phyloP scores from a whole-genome alignment of 2,329 filamentous ascomycete species.

The Hymenoscyphus linearis region DNA sequence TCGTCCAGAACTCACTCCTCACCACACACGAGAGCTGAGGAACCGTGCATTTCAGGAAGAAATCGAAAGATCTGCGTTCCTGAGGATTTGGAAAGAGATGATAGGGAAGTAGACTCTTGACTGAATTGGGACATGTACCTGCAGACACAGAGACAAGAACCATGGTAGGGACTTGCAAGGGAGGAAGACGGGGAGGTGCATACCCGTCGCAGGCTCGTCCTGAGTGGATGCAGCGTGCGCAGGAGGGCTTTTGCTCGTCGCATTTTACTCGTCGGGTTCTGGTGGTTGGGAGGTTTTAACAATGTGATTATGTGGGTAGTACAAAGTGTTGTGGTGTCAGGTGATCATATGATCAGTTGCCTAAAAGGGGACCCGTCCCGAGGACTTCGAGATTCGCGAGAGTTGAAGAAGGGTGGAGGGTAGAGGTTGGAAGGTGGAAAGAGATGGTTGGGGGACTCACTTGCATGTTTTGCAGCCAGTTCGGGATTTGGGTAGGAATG shows the following conservation, averaged over 20 bases:
- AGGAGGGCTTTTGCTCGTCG: conserved; percentile 23
- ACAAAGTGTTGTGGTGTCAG: background rate
- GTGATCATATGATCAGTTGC: background rate
- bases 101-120: conserved; percentile 8
- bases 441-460: background rate
- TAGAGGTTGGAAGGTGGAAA: background rate
- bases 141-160: background rate
- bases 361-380: no score
- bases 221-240: conserved; percentile 19
- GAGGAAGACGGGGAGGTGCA: conserved; percentile 9
- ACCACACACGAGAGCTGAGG: conserved; percentile 36
- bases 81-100: conserved; percentile 14
- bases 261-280: conserved; percentile 21
- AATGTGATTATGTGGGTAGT: background rate
- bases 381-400: background rate
- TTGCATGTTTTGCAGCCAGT: conserved; percentile 3
- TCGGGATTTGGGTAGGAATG: conserved; percentile 1
- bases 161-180: conserved; percentile 7
- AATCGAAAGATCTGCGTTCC: conserved; percentile 15
- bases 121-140: background rate
- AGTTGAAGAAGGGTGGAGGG: conserved; percentile 11
- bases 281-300: background rate
- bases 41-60: conserved; percentile 20
- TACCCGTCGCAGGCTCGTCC: conserved; percentile 25
- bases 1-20: conserved; percentile 57